phyloP scores from a whole-genome alignment of 73 alveolate genomes.

The Uronychia setigera region DNA sequence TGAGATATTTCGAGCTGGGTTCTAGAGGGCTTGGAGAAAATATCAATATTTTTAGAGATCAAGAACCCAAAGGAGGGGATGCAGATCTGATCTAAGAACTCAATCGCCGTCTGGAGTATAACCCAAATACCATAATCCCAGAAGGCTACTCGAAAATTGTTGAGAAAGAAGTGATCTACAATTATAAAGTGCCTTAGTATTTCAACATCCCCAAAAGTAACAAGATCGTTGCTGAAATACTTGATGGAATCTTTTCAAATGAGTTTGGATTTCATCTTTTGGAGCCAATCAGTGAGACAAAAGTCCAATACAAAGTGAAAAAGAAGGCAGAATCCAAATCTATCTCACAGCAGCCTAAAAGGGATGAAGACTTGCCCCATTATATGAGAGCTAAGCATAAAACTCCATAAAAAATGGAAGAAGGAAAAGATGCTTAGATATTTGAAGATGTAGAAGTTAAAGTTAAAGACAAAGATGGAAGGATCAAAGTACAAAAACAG shows the following conservation, averaged over 20 bases:
- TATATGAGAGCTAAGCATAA: not conserved
- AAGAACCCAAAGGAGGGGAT: constrained; percentile 59
- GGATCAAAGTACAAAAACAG: not conserved
- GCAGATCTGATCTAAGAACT: constrained; percentile 65
- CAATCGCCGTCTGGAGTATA: constrained; percentile 49
- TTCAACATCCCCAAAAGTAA: not conserved
- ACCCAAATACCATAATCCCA: constrained; percentile 69
- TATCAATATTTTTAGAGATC: constrained; percentile 31
- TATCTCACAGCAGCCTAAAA: constrained; percentile 41
- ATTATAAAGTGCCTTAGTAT: constrained; percentile 10
- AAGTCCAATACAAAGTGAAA: not conserved
- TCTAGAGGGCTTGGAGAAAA: constrained; percentile 37
- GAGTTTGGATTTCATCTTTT: not conserved
- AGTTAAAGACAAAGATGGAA: not conserved
- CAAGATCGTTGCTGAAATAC: not conserved
- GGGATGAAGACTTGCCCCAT: not conserved
- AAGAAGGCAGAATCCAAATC: constrained; percentile 39
- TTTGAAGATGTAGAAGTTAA: not conserved
- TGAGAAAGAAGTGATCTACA: constrained; percentile 56
- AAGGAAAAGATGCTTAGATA: not conserved
- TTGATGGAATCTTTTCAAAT: not conserved
- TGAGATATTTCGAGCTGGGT: constrained; percentile 2
- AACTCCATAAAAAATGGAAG: not conserved
- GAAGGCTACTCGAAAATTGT: constrained; percentile 63
- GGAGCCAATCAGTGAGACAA: not conserved